Evolutionary conservation across 202 grass and related monocot species (phyloP).

Genomic region (Sporobolus alterniflorus): DNA sequence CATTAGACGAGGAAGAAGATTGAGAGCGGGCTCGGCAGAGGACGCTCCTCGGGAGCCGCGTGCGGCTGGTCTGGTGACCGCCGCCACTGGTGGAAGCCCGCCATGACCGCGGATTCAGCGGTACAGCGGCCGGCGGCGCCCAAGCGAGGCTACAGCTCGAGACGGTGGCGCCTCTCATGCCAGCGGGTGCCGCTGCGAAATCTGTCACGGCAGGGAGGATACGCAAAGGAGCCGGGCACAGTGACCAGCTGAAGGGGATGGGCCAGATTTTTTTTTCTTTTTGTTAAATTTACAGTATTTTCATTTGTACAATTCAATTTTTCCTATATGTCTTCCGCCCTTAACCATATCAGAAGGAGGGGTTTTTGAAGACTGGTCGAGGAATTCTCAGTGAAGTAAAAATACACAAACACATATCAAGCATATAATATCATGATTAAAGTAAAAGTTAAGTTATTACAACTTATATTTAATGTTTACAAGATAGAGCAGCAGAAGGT

Average conservation of each 20-base stretch:
- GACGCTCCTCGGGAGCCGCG: slow-evolving; percentile 29
- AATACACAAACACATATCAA: no score
- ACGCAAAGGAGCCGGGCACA: neutral
- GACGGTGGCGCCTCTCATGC: slow-evolving; percentile 44
- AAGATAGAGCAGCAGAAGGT: no score
- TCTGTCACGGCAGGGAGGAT: neutral
- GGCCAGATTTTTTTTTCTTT: neutral
- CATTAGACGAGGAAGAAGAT: slow-evolving; percentile 52
- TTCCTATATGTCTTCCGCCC: no score
- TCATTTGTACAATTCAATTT: no score
- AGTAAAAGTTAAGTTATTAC: no score
- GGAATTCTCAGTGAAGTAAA: no score
- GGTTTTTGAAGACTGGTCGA: no score
- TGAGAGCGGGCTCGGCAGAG: slow-evolving; percentile 42
- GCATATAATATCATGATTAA: no score
- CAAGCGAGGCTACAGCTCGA: slow-evolving; percentile 36
- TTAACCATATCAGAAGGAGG: no score
- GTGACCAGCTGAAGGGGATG: slow-evolving; percentile 32
- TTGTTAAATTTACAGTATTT: no score
- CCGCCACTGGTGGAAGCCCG: neutral
- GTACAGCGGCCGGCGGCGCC: neutral
- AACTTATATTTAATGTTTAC: no score
- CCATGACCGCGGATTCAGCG: slow-evolving; percentile 1
- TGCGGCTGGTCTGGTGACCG: slow-evolving; percentile 15
- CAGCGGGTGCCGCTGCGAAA: neutral